Percentiles rank a stretch among this genome's conserved stretches.
Evolutionary conservation across 2,329 filamentous ascomycete species (phyloP).

Genomic region (Metarhizium sp.): DNA sequence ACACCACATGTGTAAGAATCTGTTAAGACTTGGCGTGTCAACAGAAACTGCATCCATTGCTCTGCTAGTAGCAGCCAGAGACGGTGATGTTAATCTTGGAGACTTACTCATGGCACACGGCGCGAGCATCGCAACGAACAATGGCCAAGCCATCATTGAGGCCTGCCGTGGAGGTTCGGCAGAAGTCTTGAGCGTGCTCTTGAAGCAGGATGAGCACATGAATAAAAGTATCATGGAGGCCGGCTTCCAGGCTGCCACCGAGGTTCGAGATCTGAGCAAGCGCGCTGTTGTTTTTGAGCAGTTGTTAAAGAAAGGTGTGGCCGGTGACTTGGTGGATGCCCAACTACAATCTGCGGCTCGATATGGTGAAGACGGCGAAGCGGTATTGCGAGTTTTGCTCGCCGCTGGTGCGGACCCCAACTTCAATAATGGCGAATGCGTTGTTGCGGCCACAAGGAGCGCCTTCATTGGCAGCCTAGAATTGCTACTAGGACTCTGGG

Average conservation of each 20-base stretch:
- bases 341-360: constrained; percentile 44
- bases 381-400: constrained; percentile 41
- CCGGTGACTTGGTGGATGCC: constrained; percentile 40
- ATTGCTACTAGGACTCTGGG: constrained; percentile 39
- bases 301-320: constrained; percentile 39
- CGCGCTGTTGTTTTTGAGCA: constrained; percentile 40
- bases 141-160: constrained; percentile 44
- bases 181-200: constrained; percentile 39
- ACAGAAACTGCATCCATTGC: constrained; percentile 37
- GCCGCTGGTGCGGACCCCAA: constrained; percentile 45
- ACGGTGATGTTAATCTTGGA: constrained; percentile 42
- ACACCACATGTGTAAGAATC: constrained; percentile 32
- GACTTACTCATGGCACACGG: constrained; percentile 41
- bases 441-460: constrained; percentile 44
- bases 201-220: constrained; percentile 30
- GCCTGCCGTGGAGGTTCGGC: constrained; percentile 42
- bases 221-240: constrained; percentile 34
- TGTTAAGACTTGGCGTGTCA: constrained; percentile 37
- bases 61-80: constrained; percentile 39
- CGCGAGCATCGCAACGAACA: constrained; percentile 39
- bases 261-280: constrained; percentile 38
- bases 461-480: constrained; percentile 40
- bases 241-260: constrained; percentile 46
- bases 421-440: constrained; percentile 43
- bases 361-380: constrained; percentile 38